A percentile compares a stretch with the other conserved stretches of the same genome.
Evolutionary conservation across 202 grass and related monocot species (phyloP).

Genomic region (Dendrocalamus latiflorus): DNA sequence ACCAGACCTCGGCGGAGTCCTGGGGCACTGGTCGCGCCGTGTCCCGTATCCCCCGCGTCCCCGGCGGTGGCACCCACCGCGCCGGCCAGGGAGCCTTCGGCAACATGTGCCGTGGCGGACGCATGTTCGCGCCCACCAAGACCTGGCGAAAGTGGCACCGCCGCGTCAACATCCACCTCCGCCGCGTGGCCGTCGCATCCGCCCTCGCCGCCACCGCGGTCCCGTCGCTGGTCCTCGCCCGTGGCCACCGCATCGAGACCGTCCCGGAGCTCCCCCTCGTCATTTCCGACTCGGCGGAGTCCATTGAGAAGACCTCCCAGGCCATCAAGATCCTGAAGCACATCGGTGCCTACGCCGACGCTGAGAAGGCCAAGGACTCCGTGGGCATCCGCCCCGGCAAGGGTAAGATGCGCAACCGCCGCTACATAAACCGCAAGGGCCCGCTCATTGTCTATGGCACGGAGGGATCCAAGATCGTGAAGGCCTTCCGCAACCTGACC

Average conservation of each 20-base stretch:
- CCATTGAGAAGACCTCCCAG: conserved; percentile 65
- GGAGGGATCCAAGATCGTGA: conserved; percentile 68
- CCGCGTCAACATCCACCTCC: too few species aligned
- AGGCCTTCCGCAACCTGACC: conserved; percentile 75
- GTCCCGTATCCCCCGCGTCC: conserved; percentile 74
- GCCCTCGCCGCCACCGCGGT: too few species aligned
- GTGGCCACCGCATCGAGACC: too few species aligned
- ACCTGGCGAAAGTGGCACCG: too few species aligned
- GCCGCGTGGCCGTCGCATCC: too few species aligned
- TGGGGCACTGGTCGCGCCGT: conserved; percentile 70
- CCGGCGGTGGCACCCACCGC: conserved; percentile 62
- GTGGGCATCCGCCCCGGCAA: conserved; percentile 58
- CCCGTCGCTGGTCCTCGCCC: too few species aligned
- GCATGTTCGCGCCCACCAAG: conserved; percentile 82
- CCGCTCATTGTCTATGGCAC: conserved; percentile 62
- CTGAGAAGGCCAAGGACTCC: conserved; percentile 67
- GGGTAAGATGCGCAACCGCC: conserved; percentile 64
- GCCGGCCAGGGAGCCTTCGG: conserved; percentile 84
- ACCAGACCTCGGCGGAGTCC: conserved; percentile 71
- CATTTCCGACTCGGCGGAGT: too few species aligned
- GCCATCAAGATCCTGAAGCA: conserved; percentile 65
- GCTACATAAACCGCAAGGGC: conserved; percentile 67
- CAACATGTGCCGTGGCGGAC: conserved; percentile 81
- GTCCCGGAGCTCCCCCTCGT: too few species aligned
- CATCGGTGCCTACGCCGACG: conserved; percentile 49